A percentile compares a stretch with the other conserved stretches of the same genome.
phyloP scores from a whole-genome alignment of 2,329 filamentous ascomycete genomes.

The Pseudogymnoascus sp. region DNA sequence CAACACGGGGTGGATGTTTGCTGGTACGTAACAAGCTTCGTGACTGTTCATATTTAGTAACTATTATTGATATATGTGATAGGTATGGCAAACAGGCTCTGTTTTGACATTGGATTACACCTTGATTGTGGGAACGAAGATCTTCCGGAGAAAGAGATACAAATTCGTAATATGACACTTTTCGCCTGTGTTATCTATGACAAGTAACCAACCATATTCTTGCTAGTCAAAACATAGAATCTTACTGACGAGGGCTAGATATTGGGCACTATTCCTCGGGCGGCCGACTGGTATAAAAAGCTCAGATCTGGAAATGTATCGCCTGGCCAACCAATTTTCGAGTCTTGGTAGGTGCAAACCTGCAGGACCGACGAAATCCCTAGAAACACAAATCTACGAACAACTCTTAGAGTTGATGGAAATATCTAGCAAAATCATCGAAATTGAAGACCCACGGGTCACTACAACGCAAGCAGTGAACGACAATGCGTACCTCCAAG shows the following conservation, averaged over 20 bases:
- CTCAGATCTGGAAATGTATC: conserved; percentile 43
- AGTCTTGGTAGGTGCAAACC: conserved; percentile 34
- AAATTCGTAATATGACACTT: conserved; percentile 45
- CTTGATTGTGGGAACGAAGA: conserved; percentile 38
- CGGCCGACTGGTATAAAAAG: conserved; percentile 48
- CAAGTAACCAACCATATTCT: conserved; percentile 28
- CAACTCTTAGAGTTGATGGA: conserved; percentile 51
- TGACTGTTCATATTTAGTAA: conserved; percentile 10
- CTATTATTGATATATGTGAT: background rate
- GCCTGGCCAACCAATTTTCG: conserved; percentile 40
- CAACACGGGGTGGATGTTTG: conserved; percentile 49
- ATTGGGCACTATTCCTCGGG: conserved; percentile 50
- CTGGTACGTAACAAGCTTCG: conserved; percentile 32
- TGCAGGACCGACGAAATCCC: conserved; percentile 29
- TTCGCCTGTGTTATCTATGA: conserved; percentile 48
- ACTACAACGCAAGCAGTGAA: conserved; percentile 29
- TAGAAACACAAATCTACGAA: conserved; percentile 41
- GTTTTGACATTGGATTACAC: conserved; percentile 44
- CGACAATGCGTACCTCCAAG: conserved; percentile 43
- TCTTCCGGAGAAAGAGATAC: conserved; percentile 40
- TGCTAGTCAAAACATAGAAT: no score
- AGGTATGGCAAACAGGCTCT: conserved; percentile 39
- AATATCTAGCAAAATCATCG: conserved; percentile 45
- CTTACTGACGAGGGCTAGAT: conserved; percentile 11
- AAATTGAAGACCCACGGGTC: conserved; percentile 32